Base-by-base conservation (phyloP, 2,329 filamentous ascomycete species). In the Curvularia hawaiiensis region DNA sequence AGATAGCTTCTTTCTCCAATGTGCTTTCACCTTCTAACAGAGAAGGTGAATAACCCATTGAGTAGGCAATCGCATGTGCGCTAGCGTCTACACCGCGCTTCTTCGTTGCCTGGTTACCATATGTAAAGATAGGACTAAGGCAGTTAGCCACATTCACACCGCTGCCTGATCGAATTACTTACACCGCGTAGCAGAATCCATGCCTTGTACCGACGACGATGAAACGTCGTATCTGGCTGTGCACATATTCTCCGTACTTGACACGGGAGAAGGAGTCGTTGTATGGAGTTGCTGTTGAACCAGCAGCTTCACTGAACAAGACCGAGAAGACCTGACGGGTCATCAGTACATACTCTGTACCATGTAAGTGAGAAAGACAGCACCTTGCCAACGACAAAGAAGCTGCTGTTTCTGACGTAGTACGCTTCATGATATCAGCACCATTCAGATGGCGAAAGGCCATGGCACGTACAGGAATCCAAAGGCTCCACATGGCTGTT, bases 1-100 rank as follows among this genome's bases (percentile, higher is more conserved):
- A 67, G 3, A 80, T 66, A 5, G 77, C 64, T 3, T 63, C 54
- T 56, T 79, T 79, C 1, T 48, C 56, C 54, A 78, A 68, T 41
- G 76, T 71, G 5, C 60, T 56, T 56, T 79, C 77, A 1, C 57
- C 58, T 1, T 31, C 4, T 41, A 65, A 9, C 5, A 45, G 14
- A 0, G 11, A 11, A 66, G 70, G n/a, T n/a, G 5, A 30, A 52
- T 38, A n/a, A 1, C 59, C 59, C 6, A 38, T 28, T 3, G 54
- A 54, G 49, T 77, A 72, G 6, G 79, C 71, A 11, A 78, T 64
- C 1, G 78, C 69, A 63, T 80, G 79, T 20, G 73, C 71, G 3
- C 58, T 56, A 3, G 65, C 50, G 2, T 14, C 10, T 3, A 63
- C 59, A 4, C 54, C 61, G 14, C 1, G 41, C 14, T 61, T 63